A percentile compares a stretch with the other conserved stretches of the same genome.
Conservation (phyloP, 108 stramenopile genomes). For the Phaeodactylum tricornutum region DNA sequence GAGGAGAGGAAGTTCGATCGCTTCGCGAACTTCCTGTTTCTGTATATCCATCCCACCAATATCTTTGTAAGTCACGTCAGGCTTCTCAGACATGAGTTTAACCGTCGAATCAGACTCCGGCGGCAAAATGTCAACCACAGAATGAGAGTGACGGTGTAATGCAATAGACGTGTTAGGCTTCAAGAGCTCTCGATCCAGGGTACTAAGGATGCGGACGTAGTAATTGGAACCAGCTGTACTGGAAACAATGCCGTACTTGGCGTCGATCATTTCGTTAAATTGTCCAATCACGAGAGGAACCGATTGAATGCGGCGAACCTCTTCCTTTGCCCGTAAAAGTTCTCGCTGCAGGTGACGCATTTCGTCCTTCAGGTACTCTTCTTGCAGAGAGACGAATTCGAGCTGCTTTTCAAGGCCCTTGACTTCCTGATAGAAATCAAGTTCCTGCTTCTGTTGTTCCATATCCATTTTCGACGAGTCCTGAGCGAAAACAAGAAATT, state of each 20-base stretch:
- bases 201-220: constrained; percentile 94
- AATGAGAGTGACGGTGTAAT: constrained; percentile 95
- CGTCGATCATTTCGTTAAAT: constrained; percentile 99
- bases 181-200: constrained; percentile 93
- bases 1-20: constrained; percentile 95
- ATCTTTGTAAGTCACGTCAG: constrained; percentile 95
- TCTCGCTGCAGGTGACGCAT: constrained; percentile 98
- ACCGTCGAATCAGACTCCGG: constrained; percentile 98
- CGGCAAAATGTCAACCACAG: constrained; percentile 96
- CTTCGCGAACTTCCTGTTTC: constrained; percentile 98
- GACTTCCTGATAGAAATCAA: constrained; percentile 80
- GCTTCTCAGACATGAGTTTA: constrained; percentile 99
- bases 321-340: constrained; percentile 95
- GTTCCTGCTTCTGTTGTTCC: constrained; percentile 19
- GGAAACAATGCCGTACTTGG: constrained; percentile 94
- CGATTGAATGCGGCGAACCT: constrained; percentile 94
- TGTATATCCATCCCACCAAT: constrained; percentile 99
- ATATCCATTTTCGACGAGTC: too few relatives aligned
- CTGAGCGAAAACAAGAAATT: too few relatives aligned
- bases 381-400: constrained; percentile 95
- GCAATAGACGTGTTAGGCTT: constrained; percentile 98
- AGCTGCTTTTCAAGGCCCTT: constrained; percentile 80
- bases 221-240: constrained; percentile 96
- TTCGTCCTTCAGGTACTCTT: constrained; percentile 99
- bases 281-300: constrained; percentile 99